These are phyloP conservation scores for Penicillium italicum DNA, from an alignment of 2,329 filamentous ascomycete species.

Conservation along the genomic window DNA sequence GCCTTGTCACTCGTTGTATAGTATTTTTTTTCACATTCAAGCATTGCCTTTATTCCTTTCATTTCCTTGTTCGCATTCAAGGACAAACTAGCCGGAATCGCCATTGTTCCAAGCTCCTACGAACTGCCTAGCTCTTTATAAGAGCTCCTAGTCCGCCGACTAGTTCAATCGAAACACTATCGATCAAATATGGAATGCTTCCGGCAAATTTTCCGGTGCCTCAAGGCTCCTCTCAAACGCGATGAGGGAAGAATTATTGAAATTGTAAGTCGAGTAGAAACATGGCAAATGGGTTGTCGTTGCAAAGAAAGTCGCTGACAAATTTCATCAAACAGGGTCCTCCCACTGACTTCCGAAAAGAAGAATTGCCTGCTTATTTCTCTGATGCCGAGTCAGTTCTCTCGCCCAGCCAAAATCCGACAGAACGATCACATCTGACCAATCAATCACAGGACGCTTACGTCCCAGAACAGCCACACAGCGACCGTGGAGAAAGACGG, in stretches of 20 bases:
- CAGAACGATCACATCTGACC: constrained; percentile 27
- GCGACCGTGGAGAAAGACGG: constrained; percentile 30
- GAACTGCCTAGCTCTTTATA: constrained; percentile 6
- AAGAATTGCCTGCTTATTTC: constrained; percentile 40
- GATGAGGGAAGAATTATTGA: constrained; percentile 31
- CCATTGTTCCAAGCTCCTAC: not conserved
- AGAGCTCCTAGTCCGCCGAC: not conserved
- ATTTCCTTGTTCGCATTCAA: constrained; percentile 5
- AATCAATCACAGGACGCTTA: constrained; percentile 32
- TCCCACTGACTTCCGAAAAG: constrained; percentile 44
- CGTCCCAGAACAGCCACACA: constrained; percentile 31
- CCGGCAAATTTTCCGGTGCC: constrained; percentile 33
- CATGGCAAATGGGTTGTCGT: not conserved
- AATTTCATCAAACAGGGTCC: constrained; percentile 34
- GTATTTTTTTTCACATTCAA: constrained; percentile 15
- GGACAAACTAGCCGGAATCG: not conserved
- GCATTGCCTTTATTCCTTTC: constrained; percentile 12
- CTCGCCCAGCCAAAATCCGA: constrained; percentile 14
- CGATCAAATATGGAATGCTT: constrained; percentile 36
- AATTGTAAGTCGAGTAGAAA: constrained; percentile 29
- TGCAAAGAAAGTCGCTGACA: constrained; percentile 8
- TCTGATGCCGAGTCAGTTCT: constrained; percentile 39
- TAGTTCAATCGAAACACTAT: not conserved
- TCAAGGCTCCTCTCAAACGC: constrained; percentile 34
- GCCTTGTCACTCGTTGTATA: constrained; percentile 22